phyloP scores from a whole-genome alignment of 495 filamentous ascomycete genomes.

The Neurospora discreta region DNA sequence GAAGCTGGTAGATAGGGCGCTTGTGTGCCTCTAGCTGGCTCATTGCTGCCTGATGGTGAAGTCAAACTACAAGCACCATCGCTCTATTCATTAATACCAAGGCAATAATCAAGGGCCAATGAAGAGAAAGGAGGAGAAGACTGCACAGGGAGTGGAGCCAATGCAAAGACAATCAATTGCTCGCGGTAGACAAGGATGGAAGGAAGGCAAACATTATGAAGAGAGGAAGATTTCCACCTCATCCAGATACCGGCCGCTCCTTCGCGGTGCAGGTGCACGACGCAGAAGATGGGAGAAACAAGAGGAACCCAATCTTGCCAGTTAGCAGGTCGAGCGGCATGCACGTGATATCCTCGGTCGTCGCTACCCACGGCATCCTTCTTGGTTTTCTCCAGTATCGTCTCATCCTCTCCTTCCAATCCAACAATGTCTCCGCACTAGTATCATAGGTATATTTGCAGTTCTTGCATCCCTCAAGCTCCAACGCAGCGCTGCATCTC shows the following conservation, averaged over 20 bases:
- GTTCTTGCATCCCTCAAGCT: neutral
- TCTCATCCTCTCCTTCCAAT: neutral
- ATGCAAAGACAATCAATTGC: neutral
- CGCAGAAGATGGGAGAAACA: neutral
- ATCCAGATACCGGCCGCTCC: neutral
- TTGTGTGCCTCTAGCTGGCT: neutral
- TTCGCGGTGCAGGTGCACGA: neutral
- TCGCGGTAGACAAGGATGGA: neutral
- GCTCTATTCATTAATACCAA: neutral
- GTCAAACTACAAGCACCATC: neutral
- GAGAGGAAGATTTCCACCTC: neutral
- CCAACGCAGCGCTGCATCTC: neutral
- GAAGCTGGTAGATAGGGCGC: no score
- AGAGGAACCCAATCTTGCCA: neutral
- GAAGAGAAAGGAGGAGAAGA: neutral
- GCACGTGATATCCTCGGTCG: neutral
- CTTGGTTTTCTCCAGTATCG: neutral
- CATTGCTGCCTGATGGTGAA: neutral
- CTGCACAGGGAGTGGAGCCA: neutral
- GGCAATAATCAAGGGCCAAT: neutral
- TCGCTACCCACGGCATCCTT: neutral
- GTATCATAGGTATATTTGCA: neutral
- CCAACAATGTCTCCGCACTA: neutral
- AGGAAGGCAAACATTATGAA: neutral
- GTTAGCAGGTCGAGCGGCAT: neutral